Evolutionary conservation across 495 filamentous ascomycete species (phyloP).

Genomic region (Hyaloscypha variabilis): DNA sequence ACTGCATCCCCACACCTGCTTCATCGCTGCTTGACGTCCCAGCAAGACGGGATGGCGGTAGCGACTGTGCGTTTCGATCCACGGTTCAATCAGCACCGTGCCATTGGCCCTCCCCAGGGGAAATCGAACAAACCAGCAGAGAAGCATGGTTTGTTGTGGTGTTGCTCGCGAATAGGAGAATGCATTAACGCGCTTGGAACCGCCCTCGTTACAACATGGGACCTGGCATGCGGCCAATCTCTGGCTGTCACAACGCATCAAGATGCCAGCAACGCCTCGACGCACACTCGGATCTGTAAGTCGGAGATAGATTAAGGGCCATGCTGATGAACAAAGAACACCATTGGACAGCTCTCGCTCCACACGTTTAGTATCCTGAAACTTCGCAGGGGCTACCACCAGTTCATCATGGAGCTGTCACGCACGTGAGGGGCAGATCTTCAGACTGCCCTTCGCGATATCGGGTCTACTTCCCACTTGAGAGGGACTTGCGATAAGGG

Average conservation of each 20-base stretch:
- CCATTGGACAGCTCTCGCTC: neutral
- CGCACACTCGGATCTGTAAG: neutral
- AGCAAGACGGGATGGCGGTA: conserved; percentile 5
- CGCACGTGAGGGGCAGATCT: neutral
- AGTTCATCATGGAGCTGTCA: neutral
- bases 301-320: conserved; percentile 8
- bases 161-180: conserved; percentile 9
- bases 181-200: conserved; percentile 16
- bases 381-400: conserved; percentile 11
- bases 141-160: neutral
- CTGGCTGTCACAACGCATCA: conserved; percentile 7
- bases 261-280: neutral
- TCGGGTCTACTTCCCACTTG: conserved; percentile 1
- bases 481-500: neutral
- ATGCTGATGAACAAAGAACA: neutral
- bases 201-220: conserved; percentile 20
- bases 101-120: neutral
- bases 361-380: neutral
- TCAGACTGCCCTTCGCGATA: neutral
- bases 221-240: conserved; percentile 4
- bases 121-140: neutral
- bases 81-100: conserved; percentile 3
- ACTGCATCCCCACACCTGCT: neutral
- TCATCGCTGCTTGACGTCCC: conserved; percentile 3
- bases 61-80: no score